These are phyloP conservation scores for Arctostaphylos glauca DNA, from an alignment of 148 eudicot species.

Conservation along the genomic window DNA sequence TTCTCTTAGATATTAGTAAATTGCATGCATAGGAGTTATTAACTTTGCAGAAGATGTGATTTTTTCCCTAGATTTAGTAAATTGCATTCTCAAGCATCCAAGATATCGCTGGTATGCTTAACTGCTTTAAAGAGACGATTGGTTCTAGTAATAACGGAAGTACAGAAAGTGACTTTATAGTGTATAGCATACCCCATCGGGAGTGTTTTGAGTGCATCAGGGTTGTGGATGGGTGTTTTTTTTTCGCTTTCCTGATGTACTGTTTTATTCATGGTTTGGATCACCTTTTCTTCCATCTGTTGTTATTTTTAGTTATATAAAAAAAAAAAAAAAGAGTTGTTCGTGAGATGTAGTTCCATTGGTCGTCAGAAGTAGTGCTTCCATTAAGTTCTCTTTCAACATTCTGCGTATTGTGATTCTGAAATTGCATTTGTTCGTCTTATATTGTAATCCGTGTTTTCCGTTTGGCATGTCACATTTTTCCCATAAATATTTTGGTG, in stretches of 20 bases:
- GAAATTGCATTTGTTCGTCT: neutral
- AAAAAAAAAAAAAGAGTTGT: neutral
- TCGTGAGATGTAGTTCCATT: neutral
- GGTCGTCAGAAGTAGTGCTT: neutral
- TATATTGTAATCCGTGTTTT: neutral
- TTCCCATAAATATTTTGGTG: neutral
- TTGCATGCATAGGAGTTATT: no score
- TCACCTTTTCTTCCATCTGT: neutral
- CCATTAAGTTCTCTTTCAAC: neutral
- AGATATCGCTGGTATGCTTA: neutral
- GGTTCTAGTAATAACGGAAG: neutral
- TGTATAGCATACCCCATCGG: neutral
- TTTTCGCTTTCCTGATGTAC: neutral
- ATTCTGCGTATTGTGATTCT: neutral
- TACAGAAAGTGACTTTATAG: neutral
- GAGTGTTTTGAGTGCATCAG: neutral
- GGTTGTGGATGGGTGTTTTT: neutral
- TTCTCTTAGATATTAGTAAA: no score
- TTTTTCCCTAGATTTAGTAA: neutral
- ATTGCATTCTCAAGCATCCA: neutral
- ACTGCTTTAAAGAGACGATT: neutral
- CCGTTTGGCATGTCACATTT: neutral
- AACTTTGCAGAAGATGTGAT: neutral
- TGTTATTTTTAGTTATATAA: neutral
- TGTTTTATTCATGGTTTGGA: neutral